Percentiles rank a stretch among this genome's conserved stretches.
Conservation (phyloP, 345 rosid species). For the Zanthoxylum bungeanum region DNA sequence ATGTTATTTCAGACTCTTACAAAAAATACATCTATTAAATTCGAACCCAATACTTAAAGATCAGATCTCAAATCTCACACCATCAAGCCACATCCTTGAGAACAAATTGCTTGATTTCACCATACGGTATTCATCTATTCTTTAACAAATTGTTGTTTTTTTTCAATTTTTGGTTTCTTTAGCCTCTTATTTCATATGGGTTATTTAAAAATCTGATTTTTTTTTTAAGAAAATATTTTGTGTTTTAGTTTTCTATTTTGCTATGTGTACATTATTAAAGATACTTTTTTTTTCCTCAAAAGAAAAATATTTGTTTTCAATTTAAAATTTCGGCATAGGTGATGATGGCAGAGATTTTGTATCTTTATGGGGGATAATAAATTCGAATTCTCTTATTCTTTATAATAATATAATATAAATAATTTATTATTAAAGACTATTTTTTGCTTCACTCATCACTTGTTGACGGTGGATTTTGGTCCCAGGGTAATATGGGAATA, state of each 20-base stretch:
- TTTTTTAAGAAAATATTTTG: not conserved
- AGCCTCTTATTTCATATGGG: not conserved
- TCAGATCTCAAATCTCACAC: too few relatives aligned
- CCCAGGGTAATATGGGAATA: too few relatives aligned
- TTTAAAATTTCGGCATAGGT: conserved; percentile 34
- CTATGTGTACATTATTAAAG: not conserved
- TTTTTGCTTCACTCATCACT: too few relatives aligned
- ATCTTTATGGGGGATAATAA: conserved; percentile 76
- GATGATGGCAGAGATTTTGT: conserved; percentile 79
- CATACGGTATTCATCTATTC: conserved; percentile 48
- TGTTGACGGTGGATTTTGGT: too few relatives aligned
- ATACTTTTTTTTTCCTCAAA: not conserved
- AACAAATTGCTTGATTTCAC: conserved; percentile 67
- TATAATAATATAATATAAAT: too few relatives aligned
- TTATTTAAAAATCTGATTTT: not conserved
- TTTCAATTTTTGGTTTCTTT: not conserved
- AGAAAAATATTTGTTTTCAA: not conserved
- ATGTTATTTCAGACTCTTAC: too few relatives aligned
- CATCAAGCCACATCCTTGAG: too few relatives aligned
- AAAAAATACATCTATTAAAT: too few relatives aligned
- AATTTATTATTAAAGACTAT: too few relatives aligned
- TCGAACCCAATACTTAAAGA: too few relatives aligned
- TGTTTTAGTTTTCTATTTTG: not conserved
- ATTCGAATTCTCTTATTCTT: too few relatives aligned
- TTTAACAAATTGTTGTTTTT: not conserved